These are phyloP conservation scores for Eutrema yunnanense DNA, from an alignment of 345 rosid species.

Conservation along the genomic window DNA sequence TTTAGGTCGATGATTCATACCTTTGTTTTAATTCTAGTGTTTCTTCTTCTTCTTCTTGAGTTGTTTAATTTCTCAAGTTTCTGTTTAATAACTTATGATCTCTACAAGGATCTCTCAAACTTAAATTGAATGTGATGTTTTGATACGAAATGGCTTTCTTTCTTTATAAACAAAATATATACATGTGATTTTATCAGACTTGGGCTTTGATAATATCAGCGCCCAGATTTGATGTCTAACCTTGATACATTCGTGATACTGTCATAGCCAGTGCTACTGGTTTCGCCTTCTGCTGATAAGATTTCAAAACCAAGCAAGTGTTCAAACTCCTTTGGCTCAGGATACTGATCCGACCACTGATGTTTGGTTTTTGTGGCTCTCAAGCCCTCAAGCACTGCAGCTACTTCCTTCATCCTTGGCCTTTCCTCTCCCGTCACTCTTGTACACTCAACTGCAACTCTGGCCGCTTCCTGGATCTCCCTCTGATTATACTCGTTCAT, in stretches of 20 bases:
- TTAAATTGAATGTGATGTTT: too few species aligned
- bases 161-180: not conserved
- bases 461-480: not conserved
- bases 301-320: constrained; percentile 7
- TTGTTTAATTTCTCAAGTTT: too few species aligned
- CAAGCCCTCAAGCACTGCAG: constrained; percentile 21
- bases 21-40: too few species aligned
- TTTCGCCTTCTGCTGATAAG: not conserved
- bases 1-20: too few species aligned
- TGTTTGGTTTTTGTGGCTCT: constrained; percentile 4
- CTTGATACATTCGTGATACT: constrained; percentile 10
- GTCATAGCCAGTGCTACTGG: constrained; percentile 8
- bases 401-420: constrained; percentile 38
- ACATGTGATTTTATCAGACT: not conserved
- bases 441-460: constrained; percentile 22
- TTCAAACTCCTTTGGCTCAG: not conserved
- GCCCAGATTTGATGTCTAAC: not conserved
- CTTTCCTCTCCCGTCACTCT: constrained; percentile 27
- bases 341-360: not conserved
- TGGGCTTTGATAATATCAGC: not conserved
- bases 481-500: not conserved
- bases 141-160: not conserved
- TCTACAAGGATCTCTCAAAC: too few species aligned
- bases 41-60: too few species aligned
- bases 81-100: too few species aligned